Evolutionary conservation across 148 eudicot genomes (phyloP).

Genomic region (Rhododendron mucronatum): DNA sequence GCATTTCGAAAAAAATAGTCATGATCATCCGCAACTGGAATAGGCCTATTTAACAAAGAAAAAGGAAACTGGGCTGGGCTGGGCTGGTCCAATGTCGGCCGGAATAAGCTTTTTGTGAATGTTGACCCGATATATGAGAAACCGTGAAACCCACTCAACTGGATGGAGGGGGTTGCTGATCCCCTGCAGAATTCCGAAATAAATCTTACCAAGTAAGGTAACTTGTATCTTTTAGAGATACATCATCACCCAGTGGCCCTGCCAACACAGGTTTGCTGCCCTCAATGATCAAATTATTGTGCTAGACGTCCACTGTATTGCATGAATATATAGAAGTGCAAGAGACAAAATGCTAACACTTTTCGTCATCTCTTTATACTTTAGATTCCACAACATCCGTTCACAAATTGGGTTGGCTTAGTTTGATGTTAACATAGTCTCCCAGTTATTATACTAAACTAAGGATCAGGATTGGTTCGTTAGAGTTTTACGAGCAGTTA

Average conservation of each 20-base stretch:
- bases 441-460: not conserved
- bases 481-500: not conserved
- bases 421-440: not conserved
- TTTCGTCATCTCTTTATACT: not conserved
- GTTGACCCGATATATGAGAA: not conserved
- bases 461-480: not conserved
- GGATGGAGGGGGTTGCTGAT: not conserved
- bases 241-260: not conserved
- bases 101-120: not conserved
- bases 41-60: not conserved
- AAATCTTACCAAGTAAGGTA: not conserved
- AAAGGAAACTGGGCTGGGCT: not conserved
- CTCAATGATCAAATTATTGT: not conserved
- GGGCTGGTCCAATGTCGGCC: not conserved
- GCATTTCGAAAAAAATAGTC: not conserved
- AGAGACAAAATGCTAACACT: not conserved
- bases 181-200: not conserved
- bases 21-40: not conserved
- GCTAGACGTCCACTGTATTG: not conserved
- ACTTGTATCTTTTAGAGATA: not conserved
- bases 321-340: not conserved
- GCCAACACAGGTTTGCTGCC: not conserved
- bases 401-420: not conserved
- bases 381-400: not conserved
- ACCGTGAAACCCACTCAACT: not conserved